Conservation (phyloP, 306 rosid genomes). For the Acacia crassicarpa region DNA sequence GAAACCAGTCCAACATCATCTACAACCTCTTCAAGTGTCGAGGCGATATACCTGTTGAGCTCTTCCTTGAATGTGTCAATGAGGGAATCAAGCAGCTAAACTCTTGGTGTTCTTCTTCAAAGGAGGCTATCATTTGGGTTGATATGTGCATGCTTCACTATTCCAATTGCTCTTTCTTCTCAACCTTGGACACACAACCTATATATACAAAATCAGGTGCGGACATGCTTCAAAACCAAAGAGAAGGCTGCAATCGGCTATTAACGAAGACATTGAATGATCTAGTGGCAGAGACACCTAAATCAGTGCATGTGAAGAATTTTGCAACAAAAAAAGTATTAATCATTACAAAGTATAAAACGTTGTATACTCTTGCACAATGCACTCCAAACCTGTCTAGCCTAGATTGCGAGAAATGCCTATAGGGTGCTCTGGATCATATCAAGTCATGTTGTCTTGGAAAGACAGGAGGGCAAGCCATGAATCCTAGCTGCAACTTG, state of each 20-base stretch:
- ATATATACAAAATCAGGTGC: too few species aligned
- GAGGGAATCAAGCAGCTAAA: too few species aligned
- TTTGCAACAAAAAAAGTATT: neutral
- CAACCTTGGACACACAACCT: neutral
- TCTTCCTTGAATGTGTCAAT: too few species aligned
- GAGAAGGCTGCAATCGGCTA: neutral
- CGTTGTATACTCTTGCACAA: neutral
- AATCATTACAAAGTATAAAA: too few species aligned
- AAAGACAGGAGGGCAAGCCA: neutral
- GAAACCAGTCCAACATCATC: neutral
- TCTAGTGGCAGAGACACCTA: neutral
- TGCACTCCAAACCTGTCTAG: neutral
- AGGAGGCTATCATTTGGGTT: neutral
- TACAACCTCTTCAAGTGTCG: constrained; percentile 36
- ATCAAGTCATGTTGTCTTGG: too few species aligned
- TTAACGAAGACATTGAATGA: neutral
- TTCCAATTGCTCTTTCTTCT: constrained; percentile 15
- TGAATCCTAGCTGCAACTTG: neutral
- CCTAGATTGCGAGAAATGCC: neutral
- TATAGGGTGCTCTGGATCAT: neutral
- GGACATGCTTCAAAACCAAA: neutral
- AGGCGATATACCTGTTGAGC: too few species aligned
- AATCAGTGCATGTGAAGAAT: too few species aligned
- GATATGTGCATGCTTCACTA: constrained; percentile 1
- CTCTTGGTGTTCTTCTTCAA: too few species aligned